phyloP scores from a whole-genome alignment of 2,329 filamentous ascomycete genomes.

The Ceratocystiopsis sp. region DNA sequence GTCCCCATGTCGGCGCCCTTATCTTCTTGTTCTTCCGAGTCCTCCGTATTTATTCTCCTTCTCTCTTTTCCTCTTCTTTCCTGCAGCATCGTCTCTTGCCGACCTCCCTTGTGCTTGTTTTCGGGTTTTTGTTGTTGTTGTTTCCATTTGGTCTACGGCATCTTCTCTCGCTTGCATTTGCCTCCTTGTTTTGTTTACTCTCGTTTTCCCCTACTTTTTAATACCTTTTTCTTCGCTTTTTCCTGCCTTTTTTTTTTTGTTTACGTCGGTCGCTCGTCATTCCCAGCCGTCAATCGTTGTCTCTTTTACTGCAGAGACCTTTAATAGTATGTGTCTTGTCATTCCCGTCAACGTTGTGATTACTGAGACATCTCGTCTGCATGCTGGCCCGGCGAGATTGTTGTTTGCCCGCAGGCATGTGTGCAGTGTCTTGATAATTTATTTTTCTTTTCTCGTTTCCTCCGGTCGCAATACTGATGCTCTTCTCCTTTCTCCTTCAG shows the following conservation, averaged over 20 bases:
- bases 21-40: too few relatives aligned
- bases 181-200: neutral
- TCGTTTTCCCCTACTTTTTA: neutral
- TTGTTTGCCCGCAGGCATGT: neutral
- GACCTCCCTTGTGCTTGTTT: neutral
- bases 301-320: too few relatives aligned
- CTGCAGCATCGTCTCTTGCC: conserved; percentile 1
- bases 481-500: neutral
- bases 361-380: too few relatives aligned
- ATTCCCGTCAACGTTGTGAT: too few relatives aligned
- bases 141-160: neutral
- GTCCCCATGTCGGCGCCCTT: too few relatives aligned
- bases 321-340: too few relatives aligned
- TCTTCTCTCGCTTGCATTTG: neutral
- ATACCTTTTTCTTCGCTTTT: neutral
- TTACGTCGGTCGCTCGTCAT: neutral
- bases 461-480: neutral
- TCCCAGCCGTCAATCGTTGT: neutral
- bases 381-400: too few relatives aligned
- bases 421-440: neutral
- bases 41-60: too few relatives aligned
- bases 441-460: neutral
- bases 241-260: neutral
- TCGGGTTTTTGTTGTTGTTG: neutral
- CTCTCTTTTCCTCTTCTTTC: neutral